Conservation (phyloP, 1,284 basidiomycete genomes). For the Peniophora sp. region DNA sequence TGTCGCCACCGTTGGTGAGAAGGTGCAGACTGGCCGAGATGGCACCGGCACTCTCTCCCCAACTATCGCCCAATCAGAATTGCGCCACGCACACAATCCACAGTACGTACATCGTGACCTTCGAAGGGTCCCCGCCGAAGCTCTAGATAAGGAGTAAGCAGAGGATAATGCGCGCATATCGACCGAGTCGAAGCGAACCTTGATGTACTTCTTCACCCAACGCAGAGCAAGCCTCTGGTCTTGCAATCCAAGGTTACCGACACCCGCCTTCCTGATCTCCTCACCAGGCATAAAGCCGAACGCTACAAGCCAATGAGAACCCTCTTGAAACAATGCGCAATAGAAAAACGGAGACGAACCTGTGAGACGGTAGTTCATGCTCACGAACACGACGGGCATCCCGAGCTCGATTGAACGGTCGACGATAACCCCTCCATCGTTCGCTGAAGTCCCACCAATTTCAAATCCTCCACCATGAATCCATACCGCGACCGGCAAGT, state of each 20-base stretch:
- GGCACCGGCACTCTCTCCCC: slow-evolving; percentile 34
- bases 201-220: slow-evolving; percentile 32
- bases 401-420: slow-evolving; percentile 16
- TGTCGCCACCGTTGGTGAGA: slow-evolving; percentile 20
- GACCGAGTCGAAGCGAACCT: too few relatives aligned
- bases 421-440: slow-evolving; percentile 14
- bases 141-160: background rate
- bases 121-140: slow-evolving; percentile 26
- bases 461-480: slow-evolving; percentile 19
- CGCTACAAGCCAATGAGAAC: slow-evolving; percentile 11
- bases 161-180: too few relatives aligned
- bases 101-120: slow-evolving; percentile 8
- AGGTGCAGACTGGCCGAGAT: slow-evolving; percentile 24
- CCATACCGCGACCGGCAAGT: slow-evolving; percentile 32
- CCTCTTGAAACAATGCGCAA: slow-evolving; percentile 5
- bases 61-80: slow-evolving; percentile 16
- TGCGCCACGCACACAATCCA: background rate
- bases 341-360: background rate
- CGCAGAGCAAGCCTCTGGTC: slow-evolving; percentile 25
- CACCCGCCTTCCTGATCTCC: slow-evolving; percentile 37
- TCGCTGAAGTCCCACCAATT: slow-evolving; percentile 13
- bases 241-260: slow-evolving; percentile 42
- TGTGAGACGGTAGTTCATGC: slow-evolving; percentile 25
- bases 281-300: slow-evolving; percentile 36
- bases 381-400: slow-evolving; percentile 23